Base-by-base conservation (phyloP, 805 yeast species). In the Yamadazyma philogaea region DNA sequence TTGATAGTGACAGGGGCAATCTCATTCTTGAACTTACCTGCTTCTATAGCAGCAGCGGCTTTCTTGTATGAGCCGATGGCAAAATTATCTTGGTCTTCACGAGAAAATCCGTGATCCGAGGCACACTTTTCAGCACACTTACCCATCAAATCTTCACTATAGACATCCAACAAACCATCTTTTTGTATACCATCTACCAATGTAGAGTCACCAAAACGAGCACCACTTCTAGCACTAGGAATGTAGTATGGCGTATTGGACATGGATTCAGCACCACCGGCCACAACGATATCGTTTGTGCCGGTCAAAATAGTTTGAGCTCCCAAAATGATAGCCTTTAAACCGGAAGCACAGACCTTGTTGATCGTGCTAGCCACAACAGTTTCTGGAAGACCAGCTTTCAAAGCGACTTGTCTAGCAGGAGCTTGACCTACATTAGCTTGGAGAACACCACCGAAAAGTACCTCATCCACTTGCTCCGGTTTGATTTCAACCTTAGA, bases 211-310 rank as follows among this genome's bases (percentile, higher is more conserved):
- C 99, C 99, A 59, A 81, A 93, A 73, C 91, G 85, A 55, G 88
- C 82, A 54, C 98, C 98, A 35, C 72, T 59, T 71, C 99, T 85
- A 33, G 93, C 89, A 44, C 80, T 61, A 28, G 53, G 53, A 35
- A 49, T 34, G 63, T 91, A 91, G 76, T 90, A 91, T 42, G 99
- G 99, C 27, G 90, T 79, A 63, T 93, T 91, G 46, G 96, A 75
- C 99, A 93, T 91, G 45, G 96, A 84, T 71, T 93, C 99, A 54
- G 96, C 93, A 61, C 99, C 99, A 54, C 98, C 99, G 26, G 93
- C 95, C 52, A 93, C 85, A 35, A 93, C 93, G 46, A 93, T 82
- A 59, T 90, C 96, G 43, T 96, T 95, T 50, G 77, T 74, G 42
- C 98, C 97, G 51, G 93, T 78, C 60, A 85, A 66, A 55, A 91